These are phyloP conservation scores for Saccharomycopsis oosterbeekiorum DNA, from an alignment of 805 yeast species.

Conservation along the genomic window DNA sequence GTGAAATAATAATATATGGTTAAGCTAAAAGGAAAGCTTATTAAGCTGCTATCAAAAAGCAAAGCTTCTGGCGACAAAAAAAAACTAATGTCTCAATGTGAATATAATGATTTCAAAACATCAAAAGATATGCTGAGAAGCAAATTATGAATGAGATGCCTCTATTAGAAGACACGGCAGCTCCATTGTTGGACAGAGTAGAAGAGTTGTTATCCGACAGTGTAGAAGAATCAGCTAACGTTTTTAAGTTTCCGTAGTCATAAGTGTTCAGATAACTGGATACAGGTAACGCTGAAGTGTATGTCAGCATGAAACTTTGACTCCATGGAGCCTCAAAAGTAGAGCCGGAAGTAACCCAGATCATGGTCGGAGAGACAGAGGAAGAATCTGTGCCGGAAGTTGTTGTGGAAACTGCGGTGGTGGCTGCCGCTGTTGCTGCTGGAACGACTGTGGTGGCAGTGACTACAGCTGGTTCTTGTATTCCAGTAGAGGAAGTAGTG, in stretches of 20 bases:
- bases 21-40: not conserved
- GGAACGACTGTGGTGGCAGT: not conserved
- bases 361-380: constrained; percentile 16
- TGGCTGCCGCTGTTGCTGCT: constrained; percentile 8
- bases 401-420: constrained; percentile 11
- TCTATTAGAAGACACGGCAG: not conserved
- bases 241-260: not conserved
- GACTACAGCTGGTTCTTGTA: not conserved
- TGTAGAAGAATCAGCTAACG: not conserved
- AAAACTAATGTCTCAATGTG: not conserved
- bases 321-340: constrained; percentile 37
- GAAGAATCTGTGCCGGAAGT: not conserved
- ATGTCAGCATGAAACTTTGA: constrained; percentile 41
- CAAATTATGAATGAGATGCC: not conserved
- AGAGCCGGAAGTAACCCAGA: constrained; percentile 43
- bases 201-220: not conserved
- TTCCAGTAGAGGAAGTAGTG: not conserved
- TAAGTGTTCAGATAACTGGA: not conserved
- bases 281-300: constrained; percentile 29
- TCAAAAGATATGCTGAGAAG: not conserved
- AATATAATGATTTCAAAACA: not conserved
- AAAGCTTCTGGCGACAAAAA: not conserved
- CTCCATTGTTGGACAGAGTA: not conserved
- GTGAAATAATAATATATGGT: not conserved
- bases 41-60: not conserved